phyloP scores from a whole-genome alignment of 208 protist species.

The Acanthamoeba lenticulata region DNA sequence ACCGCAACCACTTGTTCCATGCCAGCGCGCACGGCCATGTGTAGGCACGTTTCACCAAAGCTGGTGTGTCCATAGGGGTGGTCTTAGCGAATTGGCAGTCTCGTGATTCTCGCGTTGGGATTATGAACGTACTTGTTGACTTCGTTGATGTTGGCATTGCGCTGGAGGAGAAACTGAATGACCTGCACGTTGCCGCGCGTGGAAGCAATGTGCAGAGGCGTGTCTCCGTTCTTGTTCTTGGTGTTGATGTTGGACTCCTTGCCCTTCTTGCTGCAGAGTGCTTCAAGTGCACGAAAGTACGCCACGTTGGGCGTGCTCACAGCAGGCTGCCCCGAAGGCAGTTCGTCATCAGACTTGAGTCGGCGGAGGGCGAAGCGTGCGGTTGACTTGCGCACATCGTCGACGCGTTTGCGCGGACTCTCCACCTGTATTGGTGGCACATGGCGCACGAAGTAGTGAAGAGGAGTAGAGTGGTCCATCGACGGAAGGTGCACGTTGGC shows the following conservation, averaged over 20 bases:
- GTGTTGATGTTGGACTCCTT: constrained; percentile 30
- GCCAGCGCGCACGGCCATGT: constrained; percentile 4
- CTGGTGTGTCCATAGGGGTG: background rate
- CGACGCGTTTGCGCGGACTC: background rate
- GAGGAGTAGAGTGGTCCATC: constrained; percentile 7
- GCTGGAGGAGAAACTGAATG: constrained; percentile 19
- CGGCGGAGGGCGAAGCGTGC: background rate
- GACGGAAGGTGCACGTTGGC: background rate
- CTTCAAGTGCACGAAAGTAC: background rate
- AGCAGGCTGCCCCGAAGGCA: background rate
- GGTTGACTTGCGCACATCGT: background rate
- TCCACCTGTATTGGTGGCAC: background rate
- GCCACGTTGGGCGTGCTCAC: background rate
- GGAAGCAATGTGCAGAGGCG: constrained; percentile 46
- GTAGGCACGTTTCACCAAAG: constrained; percentile 32
- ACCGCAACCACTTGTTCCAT: background rate
- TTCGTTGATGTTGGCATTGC: background rate
- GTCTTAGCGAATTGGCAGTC: background rate
- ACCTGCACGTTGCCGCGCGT: background rate
- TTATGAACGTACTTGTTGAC: constrained; percentile 40
- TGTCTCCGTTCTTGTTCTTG: constrained; percentile 56
- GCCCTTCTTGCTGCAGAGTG: background rate
- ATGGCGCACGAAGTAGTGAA: constrained; percentile 42
- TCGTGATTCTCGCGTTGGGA: background rate
- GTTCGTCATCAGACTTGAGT: background rate